Evolutionary conservation across 805 yeast genomes (phyloP).

Genomic region (Candida gorgasii): DNA sequence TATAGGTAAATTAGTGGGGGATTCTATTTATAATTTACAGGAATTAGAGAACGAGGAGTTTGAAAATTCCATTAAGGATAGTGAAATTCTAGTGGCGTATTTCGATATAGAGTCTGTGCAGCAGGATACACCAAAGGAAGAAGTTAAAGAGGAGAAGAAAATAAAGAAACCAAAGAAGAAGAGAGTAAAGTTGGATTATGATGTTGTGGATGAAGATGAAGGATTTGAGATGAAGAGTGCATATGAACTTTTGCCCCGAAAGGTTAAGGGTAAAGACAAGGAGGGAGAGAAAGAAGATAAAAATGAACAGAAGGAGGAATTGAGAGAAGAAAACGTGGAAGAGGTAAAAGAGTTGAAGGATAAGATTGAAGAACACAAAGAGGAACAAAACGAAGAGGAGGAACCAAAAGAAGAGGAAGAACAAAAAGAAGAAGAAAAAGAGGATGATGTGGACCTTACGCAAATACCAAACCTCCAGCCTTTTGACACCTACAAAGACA

Average conservation of each 20-base stretch:
- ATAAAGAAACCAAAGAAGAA: constrained; percentile 19
- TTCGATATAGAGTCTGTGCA: constrained; percentile 33
- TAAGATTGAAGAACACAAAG: neutral
- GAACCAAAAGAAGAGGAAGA: constrained; percentile 17
- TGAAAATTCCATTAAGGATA: constrained; percentile 37
- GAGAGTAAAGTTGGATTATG: constrained; percentile 35
- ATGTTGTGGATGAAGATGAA: constrained; percentile 33
- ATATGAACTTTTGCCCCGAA: constrained; percentile 28
- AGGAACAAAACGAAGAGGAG: neutral
- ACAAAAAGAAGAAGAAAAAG: constrained; percentile 6
- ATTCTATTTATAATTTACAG: constrained; percentile 52
- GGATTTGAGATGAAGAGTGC: constrained; percentile 43
- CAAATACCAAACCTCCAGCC: constrained; percentile 4
- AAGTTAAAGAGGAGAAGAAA: constrained; percentile 10
- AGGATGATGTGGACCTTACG: constrained; percentile 5
- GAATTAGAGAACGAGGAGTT: constrained; percentile 51
- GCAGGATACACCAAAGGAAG: no score
- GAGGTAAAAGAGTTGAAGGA: neutral
- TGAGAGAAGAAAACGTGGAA: neutral
- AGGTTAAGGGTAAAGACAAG: constrained; percentile 1
- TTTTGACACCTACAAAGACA: constrained; percentile 11
- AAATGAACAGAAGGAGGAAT: neutral
- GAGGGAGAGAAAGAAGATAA: neutral
- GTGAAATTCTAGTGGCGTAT: constrained; percentile 47
- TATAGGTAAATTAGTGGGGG: constrained; percentile 61